Base-by-base conservation (phyloP, 805 yeast genomes). In the Cyberlindnera nakhonratchasimensis region DNA sequence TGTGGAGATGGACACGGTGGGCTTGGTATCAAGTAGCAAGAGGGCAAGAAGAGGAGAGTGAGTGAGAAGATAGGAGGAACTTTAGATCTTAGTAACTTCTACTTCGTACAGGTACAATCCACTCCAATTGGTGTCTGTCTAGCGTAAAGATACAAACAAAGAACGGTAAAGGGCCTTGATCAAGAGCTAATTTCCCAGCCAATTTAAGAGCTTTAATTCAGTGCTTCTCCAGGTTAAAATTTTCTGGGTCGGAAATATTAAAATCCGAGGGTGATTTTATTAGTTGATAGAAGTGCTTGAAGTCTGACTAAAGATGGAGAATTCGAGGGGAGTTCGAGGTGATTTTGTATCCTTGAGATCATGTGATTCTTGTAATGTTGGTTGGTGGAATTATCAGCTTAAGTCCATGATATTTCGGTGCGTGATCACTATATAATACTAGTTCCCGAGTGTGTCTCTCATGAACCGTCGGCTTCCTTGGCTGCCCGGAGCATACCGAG, bases 241-340 rank as follows among this genome's bases (percentile, higher is more conserved):
- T 33, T 40, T 40, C 34, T 29, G 22, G 39, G 17, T 31, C 42
- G 42, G 42, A 39, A 39, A 17, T 39, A 9, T n/a, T 9, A 13
- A 19, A 5, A 29, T 23, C 40, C 40, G 40, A 16, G 40, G 32
- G 32, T 11, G 14, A 10, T 5, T n/a, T 18, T 5, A 6, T 11
- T 18, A n/a, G 5, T 30, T 30, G 6, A 30, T 30, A 4, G 21
- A 13, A 8, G 21, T 6, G n/a, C n/a, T n/a, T n/a, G n/a, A n/a
- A n/a, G n/a, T n/a, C n/a, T n/a, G n/a, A n/a, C n/a, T 7, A 30
- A 7, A 5, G 4, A 30, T 12, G 21, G 33, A 6, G 6, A 12
- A 18, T 9, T 7, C 22, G 33, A 11, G 22, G 33, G 5, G 11
- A 17, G 10, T 30, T 3, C 13, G 21, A 6, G 6, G n/a, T n/a